These are phyloP conservation scores for Trichoderma afroharzianum DNA, from an alignment of 2,329 filamentous ascomycete species.

Conservation along the genomic window DNA sequence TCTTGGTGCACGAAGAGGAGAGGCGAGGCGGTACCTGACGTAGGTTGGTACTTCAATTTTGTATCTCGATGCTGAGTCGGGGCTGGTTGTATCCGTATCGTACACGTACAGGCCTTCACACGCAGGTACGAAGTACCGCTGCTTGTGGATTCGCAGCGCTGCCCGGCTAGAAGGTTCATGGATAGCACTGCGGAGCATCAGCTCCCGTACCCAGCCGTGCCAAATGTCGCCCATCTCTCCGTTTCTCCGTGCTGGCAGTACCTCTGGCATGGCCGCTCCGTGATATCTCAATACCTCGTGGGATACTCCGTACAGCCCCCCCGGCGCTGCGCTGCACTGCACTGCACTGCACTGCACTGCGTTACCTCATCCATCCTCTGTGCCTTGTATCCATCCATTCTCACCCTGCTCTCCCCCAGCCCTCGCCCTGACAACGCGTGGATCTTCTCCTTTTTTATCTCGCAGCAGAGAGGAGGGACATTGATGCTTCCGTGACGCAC, in stretches of 20 bases:
- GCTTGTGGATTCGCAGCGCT: not conserved
- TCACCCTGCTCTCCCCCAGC: constrained; percentile 4
- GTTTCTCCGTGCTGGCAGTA: not conserved
- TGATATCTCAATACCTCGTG: not conserved
- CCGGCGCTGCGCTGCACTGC: not conserved
- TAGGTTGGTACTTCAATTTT: not conserved
- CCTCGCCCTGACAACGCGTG: constrained; percentile 14
- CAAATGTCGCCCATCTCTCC: not conserved
- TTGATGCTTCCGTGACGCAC: constrained; percentile 17
- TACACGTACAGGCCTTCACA: not conserved
- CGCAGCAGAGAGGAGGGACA: constrained; percentile 13
- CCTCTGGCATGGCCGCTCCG: not conserved
- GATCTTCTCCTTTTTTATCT: constrained; percentile 19
- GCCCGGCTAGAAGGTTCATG: not conserved
- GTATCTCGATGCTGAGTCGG: not conserved
- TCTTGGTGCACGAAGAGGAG: not conserved
- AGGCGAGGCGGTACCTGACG: not conserved
- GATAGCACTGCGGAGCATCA: not conserved
- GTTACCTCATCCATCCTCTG: constrained; percentile 13
- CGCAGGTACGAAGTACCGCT: not conserved
- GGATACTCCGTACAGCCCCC: not conserved
- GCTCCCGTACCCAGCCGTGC: not conserved
- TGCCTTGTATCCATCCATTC: not conserved
- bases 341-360: not conserved
- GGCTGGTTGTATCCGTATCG: not conserved